Evolutionary conservation across 495 filamentous ascomycete genomes (phyloP).

Genomic region (Cercophora scortea): DNA sequence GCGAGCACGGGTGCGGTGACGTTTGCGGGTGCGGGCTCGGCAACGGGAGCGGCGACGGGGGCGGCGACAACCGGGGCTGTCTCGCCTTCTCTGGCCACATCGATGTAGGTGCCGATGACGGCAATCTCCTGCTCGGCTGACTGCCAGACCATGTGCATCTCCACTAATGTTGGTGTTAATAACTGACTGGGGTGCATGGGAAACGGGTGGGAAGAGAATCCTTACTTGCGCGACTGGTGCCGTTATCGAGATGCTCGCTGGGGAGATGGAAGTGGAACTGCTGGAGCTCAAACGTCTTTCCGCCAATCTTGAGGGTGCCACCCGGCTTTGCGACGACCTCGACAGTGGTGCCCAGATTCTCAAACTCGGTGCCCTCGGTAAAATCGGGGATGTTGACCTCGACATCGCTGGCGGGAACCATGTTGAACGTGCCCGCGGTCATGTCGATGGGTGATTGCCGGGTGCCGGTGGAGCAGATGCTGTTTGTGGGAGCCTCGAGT

Average conservation of each 20-base stretch:
- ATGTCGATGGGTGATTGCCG: conserved; percentile 58
- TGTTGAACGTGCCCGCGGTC: conserved; percentile 30
- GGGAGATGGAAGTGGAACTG: conserved; percentile 71
- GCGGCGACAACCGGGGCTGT: conserved; percentile 5
- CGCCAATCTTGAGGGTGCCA: conserved; percentile 35
- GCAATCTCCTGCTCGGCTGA: conserved; percentile 34
- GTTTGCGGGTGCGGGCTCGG: conserved; percentile 10
- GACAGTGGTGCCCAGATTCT: conserved; percentile 53
- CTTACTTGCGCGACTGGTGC: conserved; percentile 34
- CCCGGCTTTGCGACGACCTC: conserved; percentile 39
- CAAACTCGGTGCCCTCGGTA: conserved; percentile 39
- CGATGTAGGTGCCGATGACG: conserved; percentile 54
- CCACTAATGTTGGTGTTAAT: conserved; percentile 36
- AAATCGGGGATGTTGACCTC: conserved; percentile 24
- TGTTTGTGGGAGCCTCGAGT: conserved; percentile 36
- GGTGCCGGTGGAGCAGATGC: conserved; percentile 43
- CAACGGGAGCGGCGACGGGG: conserved; percentile 2
- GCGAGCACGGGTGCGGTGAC: not conserved
- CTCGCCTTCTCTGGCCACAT: conserved; percentile 36
- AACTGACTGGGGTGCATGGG: not conserved
- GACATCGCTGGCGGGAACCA: conserved; percentile 31
- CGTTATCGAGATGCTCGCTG: conserved; percentile 54
- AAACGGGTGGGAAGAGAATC: not conserved
- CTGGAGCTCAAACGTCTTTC: conserved; percentile 41
- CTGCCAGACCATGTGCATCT: conserved; percentile 61